phyloP scores from a whole-genome alignment of 495 filamentous ascomycete genomes.

The Aspergillus carlsbadensis region DNA sequence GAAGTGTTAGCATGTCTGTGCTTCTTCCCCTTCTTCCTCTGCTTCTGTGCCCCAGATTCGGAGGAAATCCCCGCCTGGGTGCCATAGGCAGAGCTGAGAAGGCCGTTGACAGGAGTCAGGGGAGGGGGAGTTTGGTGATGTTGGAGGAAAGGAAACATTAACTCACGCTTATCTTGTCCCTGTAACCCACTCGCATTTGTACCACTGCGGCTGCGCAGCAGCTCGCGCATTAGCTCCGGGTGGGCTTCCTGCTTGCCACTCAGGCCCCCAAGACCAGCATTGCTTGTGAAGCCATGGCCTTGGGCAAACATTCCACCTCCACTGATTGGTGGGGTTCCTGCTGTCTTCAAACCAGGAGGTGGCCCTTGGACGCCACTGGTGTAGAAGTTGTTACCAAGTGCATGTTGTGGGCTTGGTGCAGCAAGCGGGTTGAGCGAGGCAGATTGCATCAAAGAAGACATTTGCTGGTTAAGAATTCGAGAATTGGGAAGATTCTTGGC shows the following conservation, averaged over 20 bases:
- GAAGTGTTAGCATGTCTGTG: constrained; percentile 99
- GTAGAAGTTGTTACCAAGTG: constrained; percentile 46
- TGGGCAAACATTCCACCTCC: constrained; percentile 75
- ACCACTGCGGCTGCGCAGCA: constrained; percentile 62
- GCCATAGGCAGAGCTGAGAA: constrained; percentile 87
- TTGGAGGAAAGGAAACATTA: constrained; percentile 77
- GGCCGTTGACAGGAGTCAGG: constrained; percentile 84
- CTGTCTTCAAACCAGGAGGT: constrained; percentile 92
- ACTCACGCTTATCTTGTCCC: constrained; percentile 95
- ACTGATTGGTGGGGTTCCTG: constrained; percentile 83
- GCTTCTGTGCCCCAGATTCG: constrained; percentile 83
- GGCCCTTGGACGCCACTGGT: constrained; percentile 76
- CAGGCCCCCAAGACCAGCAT: constrained; percentile 62
- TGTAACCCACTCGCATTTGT: constrained; percentile 57
- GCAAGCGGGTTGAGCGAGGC: constrained; percentile 58
- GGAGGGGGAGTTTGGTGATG: constrained; percentile 84
- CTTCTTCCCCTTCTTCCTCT: constrained; percentile 99
- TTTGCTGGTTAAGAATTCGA: constrained; percentile 85
- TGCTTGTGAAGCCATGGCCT: constrained; percentile 70
- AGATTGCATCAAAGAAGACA: constrained; percentile 83
- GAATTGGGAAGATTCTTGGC: constrained; percentile 81
- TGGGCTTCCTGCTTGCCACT: constrained; percentile 71
- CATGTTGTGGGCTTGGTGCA: constrained; percentile 52
- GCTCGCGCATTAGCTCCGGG: constrained; percentile 76
- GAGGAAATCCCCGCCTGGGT: constrained; percentile 77